Percentiles rank a stretch among this genome's conserved stretches.
These are phyloP conservation scores for Gastrolobium villosum DNA, from an alignment of 306 rosid species.

Conservation along the genomic window DNA sequence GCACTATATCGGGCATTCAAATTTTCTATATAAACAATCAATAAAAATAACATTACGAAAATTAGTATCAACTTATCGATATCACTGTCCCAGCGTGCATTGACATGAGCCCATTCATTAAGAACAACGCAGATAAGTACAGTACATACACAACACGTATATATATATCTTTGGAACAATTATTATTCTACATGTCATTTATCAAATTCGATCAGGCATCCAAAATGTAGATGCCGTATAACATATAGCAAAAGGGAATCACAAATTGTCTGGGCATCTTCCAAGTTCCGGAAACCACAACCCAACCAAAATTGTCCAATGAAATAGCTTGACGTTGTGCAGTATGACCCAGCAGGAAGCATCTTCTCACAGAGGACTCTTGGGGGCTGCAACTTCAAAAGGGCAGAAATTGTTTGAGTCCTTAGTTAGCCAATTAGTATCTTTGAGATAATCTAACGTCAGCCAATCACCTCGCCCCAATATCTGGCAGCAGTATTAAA, in stretches of 20 bases:
- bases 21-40: slow-evolving; percentile 34
- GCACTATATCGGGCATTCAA: slow-evolving; percentile 1
- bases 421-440: slow-evolving; percentile 69
- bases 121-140: slow-evolving; percentile 35
- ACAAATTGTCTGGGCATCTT: slow-evolving; percentile 56
- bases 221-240: slow-evolving; percentile 53
- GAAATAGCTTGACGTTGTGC: slow-evolving; percentile 44
- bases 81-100: slow-evolving; percentile 23
- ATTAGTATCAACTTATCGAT: neutral
- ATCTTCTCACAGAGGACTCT: slow-evolving; percentile 64
- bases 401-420: slow-evolving; percentile 69
- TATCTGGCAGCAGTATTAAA: slow-evolving; percentile 75
- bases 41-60: slow-evolving; percentile 22
- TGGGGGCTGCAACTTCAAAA: slow-evolving; percentile 70
- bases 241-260: slow-evolving; percentile 55
- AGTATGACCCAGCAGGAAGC: slow-evolving; percentile 49
- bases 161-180: slow-evolving; percentile 45
- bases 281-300: slow-evolving; percentile 61
- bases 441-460: slow-evolving; percentile 57
- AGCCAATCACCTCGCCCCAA: slow-evolving; percentile 78
- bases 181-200: slow-evolving; percentile 62
- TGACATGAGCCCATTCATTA: slow-evolving; percentile 24
- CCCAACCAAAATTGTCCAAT: slow-evolving; percentile 56
- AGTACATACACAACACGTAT: slow-evolving; percentile 37
- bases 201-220: slow-evolving; percentile 54